Conservation (phyloP, 2,329 filamentous ascomycete species). For the Diaporthe citriasiana region DNA sequence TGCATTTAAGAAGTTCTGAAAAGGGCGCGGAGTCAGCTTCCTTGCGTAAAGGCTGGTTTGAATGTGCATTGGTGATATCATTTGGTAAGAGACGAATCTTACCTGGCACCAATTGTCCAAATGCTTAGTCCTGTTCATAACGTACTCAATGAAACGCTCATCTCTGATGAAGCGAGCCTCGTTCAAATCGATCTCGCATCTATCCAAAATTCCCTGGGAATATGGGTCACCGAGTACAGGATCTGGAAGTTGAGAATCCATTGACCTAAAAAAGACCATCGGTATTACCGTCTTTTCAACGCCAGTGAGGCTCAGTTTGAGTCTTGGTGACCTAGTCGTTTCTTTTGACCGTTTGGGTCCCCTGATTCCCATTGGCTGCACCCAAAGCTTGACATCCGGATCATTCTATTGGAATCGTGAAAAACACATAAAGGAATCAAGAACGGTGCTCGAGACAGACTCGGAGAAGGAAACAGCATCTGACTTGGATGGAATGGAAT, state of each 20-base stretch:
- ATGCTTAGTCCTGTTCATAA: constrained; percentile 20
- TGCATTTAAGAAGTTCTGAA: constrained; percentile 33
- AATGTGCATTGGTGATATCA: not conserved
- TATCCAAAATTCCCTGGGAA: constrained; percentile 28
- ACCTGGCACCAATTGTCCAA: constrained; percentile 27
- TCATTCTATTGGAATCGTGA: not conserved
- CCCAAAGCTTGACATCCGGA: not conserved
- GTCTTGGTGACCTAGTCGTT: not conserved
- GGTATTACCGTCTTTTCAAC: constrained; percentile 9
- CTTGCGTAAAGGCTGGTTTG: too few species aligned
- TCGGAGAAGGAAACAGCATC: not conserved
- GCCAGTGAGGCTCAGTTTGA: constrained; percentile 10
- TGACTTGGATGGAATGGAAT: too few species aligned
- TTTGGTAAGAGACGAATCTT: not conserved
- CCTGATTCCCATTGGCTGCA: not conserved
- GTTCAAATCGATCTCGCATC: constrained; percentile 25
- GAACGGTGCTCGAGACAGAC: not conserved
- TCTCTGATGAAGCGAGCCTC: not conserved
- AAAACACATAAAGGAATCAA: not conserved
- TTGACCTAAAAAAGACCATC: constrained; percentile 25
- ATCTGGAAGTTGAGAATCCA: constrained; percentile 31
- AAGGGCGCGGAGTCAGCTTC: not conserved
- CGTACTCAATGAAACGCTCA: constrained; percentile 25
- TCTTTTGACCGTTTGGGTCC: not conserved
- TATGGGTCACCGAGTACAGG: constrained; percentile 38